These are phyloP conservation scores for Penicillium sp. DNA, from an alignment of 2,329 filamentous ascomycete species.

Conservation along the genomic window DNA sequence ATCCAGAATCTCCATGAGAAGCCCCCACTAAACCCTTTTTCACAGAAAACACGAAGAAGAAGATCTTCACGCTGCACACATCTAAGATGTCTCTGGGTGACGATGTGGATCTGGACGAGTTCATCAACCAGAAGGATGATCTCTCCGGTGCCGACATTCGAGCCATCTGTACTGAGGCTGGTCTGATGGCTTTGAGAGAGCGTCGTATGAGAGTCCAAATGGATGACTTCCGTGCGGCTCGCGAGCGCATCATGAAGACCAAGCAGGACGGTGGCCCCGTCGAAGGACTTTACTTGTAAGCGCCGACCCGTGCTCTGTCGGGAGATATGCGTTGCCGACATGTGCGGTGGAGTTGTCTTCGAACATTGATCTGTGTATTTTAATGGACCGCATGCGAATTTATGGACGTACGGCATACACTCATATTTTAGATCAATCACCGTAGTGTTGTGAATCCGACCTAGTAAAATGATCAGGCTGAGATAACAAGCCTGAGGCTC, in stretches of 20 bases:
- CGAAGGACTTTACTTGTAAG: conserved; percentile 95
- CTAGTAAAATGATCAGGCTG: neutral
- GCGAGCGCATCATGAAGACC: conserved; percentile 93
- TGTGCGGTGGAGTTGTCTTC: conserved; percentile 5
- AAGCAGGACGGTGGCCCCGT: conserved; percentile 94
- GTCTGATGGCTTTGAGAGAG: conserved; percentile 89
- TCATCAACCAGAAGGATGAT: conserved; percentile 98
- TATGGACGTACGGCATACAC: conserved; percentile 12
- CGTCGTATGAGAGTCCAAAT: conserved; percentile 98
- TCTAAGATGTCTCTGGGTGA: conserved; percentile 97
- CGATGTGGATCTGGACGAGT: conserved; percentile 98
- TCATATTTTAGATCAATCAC: neutral
- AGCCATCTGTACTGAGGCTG: conserved; percentile 96
- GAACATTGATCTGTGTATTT: conserved; percentile 25
- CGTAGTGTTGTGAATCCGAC: neutral
- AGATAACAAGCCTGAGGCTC: neutral
- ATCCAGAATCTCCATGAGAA: neutral
- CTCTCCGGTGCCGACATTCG: conserved; percentile 97
- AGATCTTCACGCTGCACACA: conserved; percentile 98
- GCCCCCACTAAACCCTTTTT: conserved; percentile 23
- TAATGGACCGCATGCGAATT: conserved; percentile 20
- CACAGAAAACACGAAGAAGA: conserved; percentile 81
- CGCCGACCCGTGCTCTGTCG: conserved; percentile 11
- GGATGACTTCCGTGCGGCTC: conserved; percentile 91
- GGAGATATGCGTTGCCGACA: neutral